Evolutionary conservation across 2,329 filamentous ascomycete genomes (phyloP), one percentile per base, ranked within the genome.

Genomic region (Cordyceps tenuipes): DNA sequence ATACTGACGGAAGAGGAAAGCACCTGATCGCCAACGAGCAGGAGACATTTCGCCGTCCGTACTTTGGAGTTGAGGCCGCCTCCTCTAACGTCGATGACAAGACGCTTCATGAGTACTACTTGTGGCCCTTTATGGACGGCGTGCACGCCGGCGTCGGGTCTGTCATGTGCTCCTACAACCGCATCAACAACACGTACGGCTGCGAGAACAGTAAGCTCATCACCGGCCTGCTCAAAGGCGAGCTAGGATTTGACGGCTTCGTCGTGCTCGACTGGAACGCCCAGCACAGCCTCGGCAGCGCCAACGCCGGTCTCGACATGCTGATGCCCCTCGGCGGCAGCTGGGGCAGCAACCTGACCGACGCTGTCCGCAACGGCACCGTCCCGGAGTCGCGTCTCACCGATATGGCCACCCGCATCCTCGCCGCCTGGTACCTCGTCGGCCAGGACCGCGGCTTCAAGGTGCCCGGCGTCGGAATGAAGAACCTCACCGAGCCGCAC

Each of bases 331-430:
- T 74, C 3, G 69, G 70, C 0, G 79, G 78, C 0, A 77, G 84
- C 2, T 82, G 78, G 72, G 90, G 89, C 0, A 66, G 73, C 8
- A 92, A 91, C 68, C 72, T 95, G 61, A 88, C 87, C 0, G 76
- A 88, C 61, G 88, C 88, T 0, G 84, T 95, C n/a, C 75, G 82
- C 34, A 94, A 94, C 66, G 89, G 90, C 4, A 89, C 87, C 0
- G 76, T 95, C 9, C 82, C 82, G 0, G 83, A 87, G 64, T 85
- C 80, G 68, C 81, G 90, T 29, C 68, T 95, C 1, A 86, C 89
- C 59, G 90, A 96, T 70, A 93, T 93, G 84, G 88, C 83, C 0
- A 87, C 86, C 10, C 85, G 86, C 61, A 87, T 88, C 65, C 72
- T 89, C 0, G 81, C 83, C 1, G 76, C 82, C 0, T 85, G 82